Evolutionary conservation across 495 filamentous ascomycete genomes (phyloP).

Genomic region (Chaetomium tenue): DNA sequence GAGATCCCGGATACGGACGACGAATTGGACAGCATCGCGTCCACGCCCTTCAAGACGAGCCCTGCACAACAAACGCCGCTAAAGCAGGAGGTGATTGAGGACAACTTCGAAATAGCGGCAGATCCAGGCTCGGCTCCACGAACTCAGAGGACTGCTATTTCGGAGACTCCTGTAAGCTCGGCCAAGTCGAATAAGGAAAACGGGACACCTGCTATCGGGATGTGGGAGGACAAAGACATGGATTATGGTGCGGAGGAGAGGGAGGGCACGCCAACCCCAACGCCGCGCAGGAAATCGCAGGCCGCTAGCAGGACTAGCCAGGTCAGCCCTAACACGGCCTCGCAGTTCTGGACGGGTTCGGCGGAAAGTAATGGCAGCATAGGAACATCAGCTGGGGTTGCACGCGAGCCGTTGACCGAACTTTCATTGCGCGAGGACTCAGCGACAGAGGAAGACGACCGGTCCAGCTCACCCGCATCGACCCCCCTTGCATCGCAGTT

Average conservation of each 20-base stretch:
- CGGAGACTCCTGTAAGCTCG: slow-evolving; percentile 19
- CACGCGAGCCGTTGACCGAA: background rate
- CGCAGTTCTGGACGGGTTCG: slow-evolving; percentile 15
- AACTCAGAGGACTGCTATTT: background rate
- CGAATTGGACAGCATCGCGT: slow-evolving; percentile 33
- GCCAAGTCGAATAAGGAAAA: slow-evolving; percentile 32
- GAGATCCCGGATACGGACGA: slow-evolving; percentile 48
- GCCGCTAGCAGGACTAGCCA: background rate
- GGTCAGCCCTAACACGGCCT: slow-evolving; percentile 8
- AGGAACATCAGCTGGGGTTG: background rate
- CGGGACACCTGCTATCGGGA: slow-evolving; percentile 22
- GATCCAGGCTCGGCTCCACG: slow-evolving; percentile 11
- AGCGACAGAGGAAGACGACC: background rate
- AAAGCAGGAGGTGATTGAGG: background rate
- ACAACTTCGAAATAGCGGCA: background rate
- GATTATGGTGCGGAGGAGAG: slow-evolving; percentile 7
- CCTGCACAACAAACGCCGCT: slow-evolving; percentile 12
- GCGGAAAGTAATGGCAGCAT: background rate
- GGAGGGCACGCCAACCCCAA: slow-evolving; percentile 18
- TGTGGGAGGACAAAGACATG: slow-evolving; percentile 16
- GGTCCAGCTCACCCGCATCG: slow-evolving; percentile 14
- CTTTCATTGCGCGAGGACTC: background rate
- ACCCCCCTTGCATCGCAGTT: slow-evolving; percentile 9
- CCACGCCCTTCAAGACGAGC: slow-evolving; percentile 26
- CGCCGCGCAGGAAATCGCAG: slow-evolving; percentile 9